A percentile compares a stretch with the other conserved stretches of the same genome.
phyloP scores from a whole-genome alignment of 2,329 filamentous ascomycete genomes.

The Ascochyta fabae region DNA sequence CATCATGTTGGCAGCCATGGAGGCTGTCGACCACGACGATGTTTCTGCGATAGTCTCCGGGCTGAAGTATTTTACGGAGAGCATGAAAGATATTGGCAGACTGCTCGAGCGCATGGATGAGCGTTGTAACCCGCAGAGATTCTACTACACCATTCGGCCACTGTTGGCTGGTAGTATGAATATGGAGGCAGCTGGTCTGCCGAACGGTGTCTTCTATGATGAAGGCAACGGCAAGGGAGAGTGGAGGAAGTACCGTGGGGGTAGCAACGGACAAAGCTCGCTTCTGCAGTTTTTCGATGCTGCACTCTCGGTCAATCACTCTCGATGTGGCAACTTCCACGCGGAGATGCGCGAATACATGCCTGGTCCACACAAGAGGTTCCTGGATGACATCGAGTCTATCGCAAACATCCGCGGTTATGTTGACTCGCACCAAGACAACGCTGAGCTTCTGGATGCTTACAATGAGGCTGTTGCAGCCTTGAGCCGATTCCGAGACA shows the following conservation, averaged over 20 bases:
- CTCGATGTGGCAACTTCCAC: constrained; percentile 43
- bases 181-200: constrained; percentile 59
- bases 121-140: constrained; percentile 55
- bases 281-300: constrained; percentile 62
- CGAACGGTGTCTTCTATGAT: constrained; percentile 61
- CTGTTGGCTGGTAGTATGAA: constrained; percentile 61
- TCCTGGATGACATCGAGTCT: constrained; percentile 55
- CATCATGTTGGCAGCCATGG: constrained; percentile 56
- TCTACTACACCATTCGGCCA: constrained; percentile 61
- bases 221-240: constrained; percentile 55
- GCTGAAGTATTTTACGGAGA: constrained; percentile 50
- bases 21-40: constrained; percentile 52
- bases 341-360: constrained; percentile 63
- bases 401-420: constrained; percentile 57
- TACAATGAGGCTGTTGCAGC: constrained; percentile 57
- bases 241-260: constrained; percentile 60
- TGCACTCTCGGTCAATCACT: constrained; percentile 58
- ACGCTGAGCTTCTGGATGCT: constrained; percentile 48
- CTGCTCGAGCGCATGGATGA: constrained; percentile 61
- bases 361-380: constrained; percentile 60
- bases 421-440: constrained; percentile 44
- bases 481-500: constrained; percentile 57
- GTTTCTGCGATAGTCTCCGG: constrained; percentile 46
- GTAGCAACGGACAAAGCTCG: constrained; percentile 63
- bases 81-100: constrained; percentile 49